A percentile compares a stretch with the other conserved stretches of the same genome.
Evolutionary conservation across 2,329 filamentous ascomycete species (phyloP).

Genomic region (Aspergillus sp.): DNA sequence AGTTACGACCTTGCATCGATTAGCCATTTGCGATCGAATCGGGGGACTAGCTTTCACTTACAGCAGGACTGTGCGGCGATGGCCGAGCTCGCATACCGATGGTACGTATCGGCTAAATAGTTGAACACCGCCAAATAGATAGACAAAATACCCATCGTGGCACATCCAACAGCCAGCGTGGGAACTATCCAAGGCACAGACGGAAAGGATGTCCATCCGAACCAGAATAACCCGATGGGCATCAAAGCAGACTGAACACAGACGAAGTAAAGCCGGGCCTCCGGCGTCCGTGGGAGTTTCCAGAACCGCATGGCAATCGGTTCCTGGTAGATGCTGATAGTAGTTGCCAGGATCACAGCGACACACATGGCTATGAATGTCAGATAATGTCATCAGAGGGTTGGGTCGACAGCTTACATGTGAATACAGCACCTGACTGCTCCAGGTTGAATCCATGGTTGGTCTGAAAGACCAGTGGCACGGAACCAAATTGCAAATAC

Average conservation of each 20-base stretch:
- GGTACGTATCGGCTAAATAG: constrained; percentile 86
- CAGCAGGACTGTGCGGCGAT: constrained; percentile 84
- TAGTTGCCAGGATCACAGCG: constrained; percentile 64
- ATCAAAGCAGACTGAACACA: constrained; percentile 74
- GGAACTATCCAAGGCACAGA: constrained; percentile 71
- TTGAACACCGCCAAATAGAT: constrained; percentile 91
- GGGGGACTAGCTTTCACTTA: constrained; percentile 16
- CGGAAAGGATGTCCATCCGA: constrained; percentile 67
- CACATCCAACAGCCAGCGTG: constrained; percentile 66
- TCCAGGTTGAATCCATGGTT: constrained; percentile 68
- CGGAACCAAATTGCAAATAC: constrained; percentile 78
- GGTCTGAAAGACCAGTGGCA: constrained; percentile 72
- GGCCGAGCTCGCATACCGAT: constrained; percentile 79
- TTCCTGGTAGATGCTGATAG: constrained; percentile 71
- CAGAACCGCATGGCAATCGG: constrained; percentile 55
- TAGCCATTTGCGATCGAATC: background rate
- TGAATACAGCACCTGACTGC: constrained; percentile 70
- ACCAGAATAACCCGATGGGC: constrained; percentile 78
- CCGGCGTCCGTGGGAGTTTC: constrained; percentile 56
- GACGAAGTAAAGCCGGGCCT: constrained; percentile 78
- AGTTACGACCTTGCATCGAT: constrained; percentile 57
- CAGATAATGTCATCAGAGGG: constrained; percentile 10
- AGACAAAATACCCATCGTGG: constrained; percentile 82
- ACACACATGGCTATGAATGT: constrained; percentile 61
- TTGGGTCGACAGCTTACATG: too few species aligned